Evolutionary conservation across 176 grass and related monocot genomes (phyloP), one percentile per base, ranked within the genome.

Genomic region (Avena atlantica): DNA sequence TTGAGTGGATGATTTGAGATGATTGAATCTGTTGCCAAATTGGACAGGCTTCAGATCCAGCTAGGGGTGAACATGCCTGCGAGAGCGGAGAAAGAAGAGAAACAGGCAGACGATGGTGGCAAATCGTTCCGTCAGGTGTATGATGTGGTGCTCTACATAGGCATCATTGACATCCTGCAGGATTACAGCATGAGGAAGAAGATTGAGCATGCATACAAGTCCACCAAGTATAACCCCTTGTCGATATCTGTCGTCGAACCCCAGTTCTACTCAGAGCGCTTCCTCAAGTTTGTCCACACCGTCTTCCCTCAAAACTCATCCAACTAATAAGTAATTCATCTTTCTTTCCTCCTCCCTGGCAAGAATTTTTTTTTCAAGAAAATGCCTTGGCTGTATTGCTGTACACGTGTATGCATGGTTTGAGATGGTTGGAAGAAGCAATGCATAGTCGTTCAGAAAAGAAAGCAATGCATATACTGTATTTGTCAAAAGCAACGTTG

Each of bases 41-140:
- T 77, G 48, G 65, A 13, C 80, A 98, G 95, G 86, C 93, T 98
- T 62, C 95, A 92, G 74, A 93, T 98, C 87, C 93, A 98, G 84
- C 86, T 98, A 57, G 95, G 95, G 59, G 95, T 98, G 29, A 98
- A 98, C 91, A 87, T 98, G 95, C 95, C 95, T 25, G 93, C 93
- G 17, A 93, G 93, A 67, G 95, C 93, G 12, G 91, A 98, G 81
- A 86, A 93, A 66, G 21, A 64, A 64, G 23, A 64, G 17, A 91
- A 48, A 58, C 79, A 70, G 1, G 68, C 47, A 70, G 85, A 93
- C 72, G 89, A 93, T 14, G 82, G 90, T 45, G 79, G 71, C 34
- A 90, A 95, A 84, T 86, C 87, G 9, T 91, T 91, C 48, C 48
- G 81, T 21, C 86, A 95, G 63, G 86, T 95, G 51, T 98, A 88